A percentile compares a stretch with the other conserved stretches of the same genome.
Conservation (phyloP, 495 filamentous ascomycete species). For the Penicillium daleae region DNA sequence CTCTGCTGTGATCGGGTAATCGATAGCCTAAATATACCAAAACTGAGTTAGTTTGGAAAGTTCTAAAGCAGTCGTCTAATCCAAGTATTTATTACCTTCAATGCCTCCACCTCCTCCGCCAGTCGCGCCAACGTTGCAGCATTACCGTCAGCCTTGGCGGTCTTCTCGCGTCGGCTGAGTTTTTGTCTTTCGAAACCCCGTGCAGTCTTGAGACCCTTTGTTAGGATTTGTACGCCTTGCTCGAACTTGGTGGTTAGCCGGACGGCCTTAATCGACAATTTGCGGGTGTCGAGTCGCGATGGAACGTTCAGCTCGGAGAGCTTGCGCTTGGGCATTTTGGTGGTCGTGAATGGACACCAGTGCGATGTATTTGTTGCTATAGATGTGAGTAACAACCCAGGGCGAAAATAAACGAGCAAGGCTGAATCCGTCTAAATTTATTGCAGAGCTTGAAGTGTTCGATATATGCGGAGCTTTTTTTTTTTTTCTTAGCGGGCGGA, state of each 20-base stretch:
- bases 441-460: slow-evolving; percentile 1
- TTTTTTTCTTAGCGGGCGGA: slow-evolving; percentile 30
- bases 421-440: not conserved
- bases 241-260: slow-evolving; percentile 59
- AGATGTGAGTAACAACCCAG: not conserved
- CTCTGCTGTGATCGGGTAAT: slow-evolving; percentile 65
- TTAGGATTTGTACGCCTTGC: slow-evolving; percentile 62
- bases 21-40: slow-evolving; percentile 51
- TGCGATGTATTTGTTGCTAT: not conserved
- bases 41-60: not conserved
- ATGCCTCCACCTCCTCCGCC: slow-evolving; percentile 70
- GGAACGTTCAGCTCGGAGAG: slow-evolving; percentile 38
- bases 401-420: not conserved
- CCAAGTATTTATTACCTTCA: slow-evolving; percentile 62
- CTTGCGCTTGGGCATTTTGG: slow-evolving; percentile 55
- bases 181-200: slow-evolving; percentile 93
- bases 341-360: not conserved
- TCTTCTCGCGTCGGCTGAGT: slow-evolving; percentile 73
- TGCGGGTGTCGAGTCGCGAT: slow-evolving; percentile 25
- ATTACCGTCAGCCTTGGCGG: slow-evolving; percentile 56
- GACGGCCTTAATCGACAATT: slow-evolving; percentile 38
- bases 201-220: slow-evolving; percentile 72
- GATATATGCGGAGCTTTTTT: slow-evolving; percentile 17
- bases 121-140: slow-evolving; percentile 53
- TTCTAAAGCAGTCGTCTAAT: not conserved